Conservation (phyloP, 2,329 filamentous ascomycete species). For the Colletotrichum acutatum region DNA sequence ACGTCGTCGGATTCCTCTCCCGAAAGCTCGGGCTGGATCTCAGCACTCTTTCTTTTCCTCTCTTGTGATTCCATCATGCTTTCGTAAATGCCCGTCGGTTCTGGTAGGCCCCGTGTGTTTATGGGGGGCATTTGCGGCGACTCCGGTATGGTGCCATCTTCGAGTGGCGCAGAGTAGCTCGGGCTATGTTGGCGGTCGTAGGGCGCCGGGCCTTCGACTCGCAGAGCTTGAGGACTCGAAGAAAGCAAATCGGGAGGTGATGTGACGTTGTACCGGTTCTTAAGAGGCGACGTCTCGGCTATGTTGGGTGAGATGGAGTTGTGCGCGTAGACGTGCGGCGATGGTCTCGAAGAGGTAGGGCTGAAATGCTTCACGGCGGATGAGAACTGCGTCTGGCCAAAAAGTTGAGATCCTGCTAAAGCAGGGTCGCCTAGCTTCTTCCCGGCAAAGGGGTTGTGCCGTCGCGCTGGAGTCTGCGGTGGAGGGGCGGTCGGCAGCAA, state of each 20-base stretch:
- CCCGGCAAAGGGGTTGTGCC: slow-evolving; percentile 60
- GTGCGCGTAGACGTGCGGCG: slow-evolving; percentile 56
- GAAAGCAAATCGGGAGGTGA: slow-evolving; percentile 54
- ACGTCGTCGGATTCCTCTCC: slow-evolving; percentile 51
- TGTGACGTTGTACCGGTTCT: slow-evolving; percentile 58
- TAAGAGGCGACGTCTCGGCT: slow-evolving; percentile 60
- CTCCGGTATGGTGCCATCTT: slow-evolving; percentile 48
- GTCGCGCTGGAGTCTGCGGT: slow-evolving; percentile 62
- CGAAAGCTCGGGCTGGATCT: slow-evolving; percentile 40
- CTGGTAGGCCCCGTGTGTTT: slow-evolving; percentile 19
- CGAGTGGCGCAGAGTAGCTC: slow-evolving; percentile 38
- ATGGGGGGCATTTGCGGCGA: slow-evolving; percentile 41
- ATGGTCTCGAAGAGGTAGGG: slow-evolving; percentile 68
- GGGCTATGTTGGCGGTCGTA: slow-evolving; percentile 41
- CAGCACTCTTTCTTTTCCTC: slow-evolving; percentile 44
- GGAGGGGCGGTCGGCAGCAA: slow-evolving; percentile 40
- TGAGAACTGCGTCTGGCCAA: slow-evolving; percentile 65
- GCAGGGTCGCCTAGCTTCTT: slow-evolving; percentile 46
- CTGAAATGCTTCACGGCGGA: slow-evolving; percentile 62
- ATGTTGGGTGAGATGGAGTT: slow-evolving; percentile 59
- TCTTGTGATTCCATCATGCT: slow-evolving; percentile 59
- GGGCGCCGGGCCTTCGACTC: slow-evolving; percentile 13
- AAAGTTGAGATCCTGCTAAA: slow-evolving; percentile 61
- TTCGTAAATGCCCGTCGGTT: slow-evolving; percentile 56
- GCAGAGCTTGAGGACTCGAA: slow-evolving; percentile 53